Evolutionary conservation across 1,284 basidiomycete species (phyloP).

Genomic region (Phlebopus sp.): DNA sequence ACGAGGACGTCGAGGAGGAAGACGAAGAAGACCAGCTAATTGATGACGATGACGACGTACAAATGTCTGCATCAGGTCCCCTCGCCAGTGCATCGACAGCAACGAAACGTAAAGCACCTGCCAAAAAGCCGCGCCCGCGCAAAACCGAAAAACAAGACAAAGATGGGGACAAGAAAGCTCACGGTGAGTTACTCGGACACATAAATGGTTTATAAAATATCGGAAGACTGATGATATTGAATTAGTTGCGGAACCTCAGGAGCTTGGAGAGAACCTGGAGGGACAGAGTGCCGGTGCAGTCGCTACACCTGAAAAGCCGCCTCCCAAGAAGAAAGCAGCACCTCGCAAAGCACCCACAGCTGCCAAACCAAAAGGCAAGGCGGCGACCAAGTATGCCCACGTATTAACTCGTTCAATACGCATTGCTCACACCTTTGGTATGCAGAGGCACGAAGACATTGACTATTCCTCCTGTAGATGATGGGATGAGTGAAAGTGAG

Average conservation of each 20-base stretch:
- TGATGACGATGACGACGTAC: slow-evolving; percentile 57
- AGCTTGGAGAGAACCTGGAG: slow-evolving; percentile 27
- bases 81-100: slow-evolving; percentile 26
- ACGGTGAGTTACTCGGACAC: slow-evolving; percentile 22
- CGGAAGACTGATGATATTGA: slow-evolving; percentile 3
- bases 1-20: slow-evolving; percentile 52
- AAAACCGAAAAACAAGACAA: slow-evolving; percentile 40
- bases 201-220: slow-evolving; percentile 16
- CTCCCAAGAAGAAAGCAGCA: slow-evolving; percentile 39
- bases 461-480: slow-evolving; percentile 24
- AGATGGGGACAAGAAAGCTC: slow-evolving; percentile 32
- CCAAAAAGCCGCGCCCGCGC: slow-evolving; percentile 47
- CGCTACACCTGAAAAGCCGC: slow-evolving; percentile 26
- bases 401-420: not conserved
- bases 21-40: slow-evolving; percentile 77
- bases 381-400: slow-evolving; percentile 37
- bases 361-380: slow-evolving; percentile 37
- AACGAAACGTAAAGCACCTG: slow-evolving; percentile 45
- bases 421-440: not conserved
- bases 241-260: slow-evolving; percentile 32
- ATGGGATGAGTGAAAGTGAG: slow-evolving; percentile 46
- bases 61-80: slow-evolving; percentile 30
- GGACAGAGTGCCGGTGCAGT: slow-evolving; percentile 17
- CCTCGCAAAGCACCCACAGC: slow-evolving; percentile 36
- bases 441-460: slow-evolving; percentile 21